Evolutionary conservation across 2,329 filamentous ascomycete genomes (phyloP).

Genomic region (Apiospora kogelbergensis): DNA sequence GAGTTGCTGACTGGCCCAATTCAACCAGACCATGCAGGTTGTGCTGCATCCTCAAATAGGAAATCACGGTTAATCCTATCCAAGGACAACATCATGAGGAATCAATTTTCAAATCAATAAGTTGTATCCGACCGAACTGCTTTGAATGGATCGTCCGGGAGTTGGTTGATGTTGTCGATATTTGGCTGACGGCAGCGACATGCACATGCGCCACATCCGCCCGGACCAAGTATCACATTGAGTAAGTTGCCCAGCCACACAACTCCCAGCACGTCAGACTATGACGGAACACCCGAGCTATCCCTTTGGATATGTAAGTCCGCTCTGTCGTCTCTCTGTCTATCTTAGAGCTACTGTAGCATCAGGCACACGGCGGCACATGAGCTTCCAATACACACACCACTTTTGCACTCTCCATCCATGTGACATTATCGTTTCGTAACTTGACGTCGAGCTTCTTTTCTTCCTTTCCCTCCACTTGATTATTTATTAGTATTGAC

Average conservation of each 20-base stretch:
- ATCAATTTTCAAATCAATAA: too few species aligned
- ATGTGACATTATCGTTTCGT: background rate
- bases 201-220: background rate
- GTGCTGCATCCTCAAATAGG: background rate
- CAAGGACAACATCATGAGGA: background rate
- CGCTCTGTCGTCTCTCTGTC: too few species aligned
- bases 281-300: constrained; percentile 7
- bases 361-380: constrained; percentile 1
- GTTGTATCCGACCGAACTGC: too few species aligned
- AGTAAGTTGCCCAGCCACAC: background rate
- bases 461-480: background rate
- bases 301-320: constrained; percentile 5
- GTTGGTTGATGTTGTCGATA: background rate
- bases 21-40: background rate
- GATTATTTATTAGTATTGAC: background rate
- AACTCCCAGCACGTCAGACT: background rate
- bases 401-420: background rate
- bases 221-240: background rate
- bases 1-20: background rate
- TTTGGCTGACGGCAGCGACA: background rate
- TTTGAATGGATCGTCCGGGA: background rate
- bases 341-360: background rate
- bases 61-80: background rate
- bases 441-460: background rate
- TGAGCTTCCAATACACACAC: constrained; percentile 4